Evolutionary conservation across 345 rosid species (phyloP), one percentile per base, ranked within the genome.

Genomic region (Erysimum cheiranthoides): DNA sequence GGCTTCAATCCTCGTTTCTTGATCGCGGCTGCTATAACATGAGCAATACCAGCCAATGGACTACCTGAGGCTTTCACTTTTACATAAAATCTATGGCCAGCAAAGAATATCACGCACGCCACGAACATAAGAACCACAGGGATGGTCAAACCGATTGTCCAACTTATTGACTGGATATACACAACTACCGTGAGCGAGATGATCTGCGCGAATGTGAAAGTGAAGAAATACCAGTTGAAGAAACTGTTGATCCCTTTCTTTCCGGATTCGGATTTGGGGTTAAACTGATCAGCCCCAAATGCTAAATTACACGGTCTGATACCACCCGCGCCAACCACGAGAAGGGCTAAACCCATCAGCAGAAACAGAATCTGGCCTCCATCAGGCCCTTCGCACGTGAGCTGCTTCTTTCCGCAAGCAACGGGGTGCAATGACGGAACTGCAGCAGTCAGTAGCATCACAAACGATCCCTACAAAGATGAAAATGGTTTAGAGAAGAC

Each of bases 201-300:
- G 86, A 89, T 79, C 76, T 86, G 88, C 7, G 97, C 94, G 1
- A 91, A 89, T 35, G 90, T 91, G 86, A 83, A 91, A 59, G 90
- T 89, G 78, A 85, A 91, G 83, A 89, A 85, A 74, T 91, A 89
- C 97, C 97, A 91, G 73, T 91, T 91, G 81, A 91, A 87, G 87
- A 91, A 91, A 69, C 91, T 91, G 67, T 86, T 83, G 61, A 89
- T 82, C 25, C 94, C 94, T 76, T 73, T 87, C 75, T 87, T 87
- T 30, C 97, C 97, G 0, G 97, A 82, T 42, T 85, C 90, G 0
- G 94, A 80, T 14, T 82, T 70, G 3, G 97, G 94, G 74, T 91
- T 85, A 52, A 89, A 89, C 75, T 91, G 97, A 73, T 91, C 97
- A 11, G 85, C 94, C 3, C 92, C 97, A 35, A 91, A 89, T 0